phyloP scores from a whole-genome alignment of 2,329 filamentous ascomycete genomes.

The Ophiostoma tasmaniense region DNA sequence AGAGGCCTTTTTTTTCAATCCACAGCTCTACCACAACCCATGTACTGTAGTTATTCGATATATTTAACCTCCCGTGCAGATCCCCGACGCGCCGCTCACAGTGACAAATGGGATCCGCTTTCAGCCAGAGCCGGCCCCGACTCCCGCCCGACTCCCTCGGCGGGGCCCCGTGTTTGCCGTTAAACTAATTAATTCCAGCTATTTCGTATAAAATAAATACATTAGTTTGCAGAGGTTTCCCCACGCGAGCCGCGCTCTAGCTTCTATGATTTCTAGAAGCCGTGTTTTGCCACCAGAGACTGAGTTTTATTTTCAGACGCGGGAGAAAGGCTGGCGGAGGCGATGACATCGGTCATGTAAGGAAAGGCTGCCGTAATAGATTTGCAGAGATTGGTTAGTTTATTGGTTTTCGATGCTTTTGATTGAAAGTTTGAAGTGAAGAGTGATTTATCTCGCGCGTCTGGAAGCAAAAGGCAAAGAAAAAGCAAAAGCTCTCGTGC shows the following conservation, averaged over 20 bases:
- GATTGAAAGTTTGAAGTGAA: no score
- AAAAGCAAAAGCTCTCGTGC: background rate
- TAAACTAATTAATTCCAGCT: background rate
- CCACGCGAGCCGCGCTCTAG: background rate
- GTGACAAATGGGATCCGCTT: background rate
- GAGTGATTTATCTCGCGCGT: background rate
- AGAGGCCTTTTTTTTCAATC: background rate
- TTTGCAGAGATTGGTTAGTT: background rate
- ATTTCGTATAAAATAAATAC: background rate
- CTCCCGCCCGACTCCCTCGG: background rate
- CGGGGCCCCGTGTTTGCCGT: background rate
- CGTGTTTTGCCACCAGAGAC: background rate
- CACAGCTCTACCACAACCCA: background rate
- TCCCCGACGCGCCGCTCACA: constrained; percentile 1
- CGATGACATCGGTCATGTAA: background rate
- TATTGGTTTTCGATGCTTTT: background rate
- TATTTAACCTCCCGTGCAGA: background rate
- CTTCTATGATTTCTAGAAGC: background rate
- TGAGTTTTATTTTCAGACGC: background rate
- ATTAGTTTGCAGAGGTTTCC: background rate
- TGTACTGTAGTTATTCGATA: background rate
- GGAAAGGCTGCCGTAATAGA: background rate
- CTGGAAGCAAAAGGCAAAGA: no score
- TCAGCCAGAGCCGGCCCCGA: background rate
- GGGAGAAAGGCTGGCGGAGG: background rate